Percentiles rank a stretch among this genome's conserved stretches.
Conservation (phyloP, 495 filamentous ascomycete genomes). For the Parathielavia appendiculata region DNA sequence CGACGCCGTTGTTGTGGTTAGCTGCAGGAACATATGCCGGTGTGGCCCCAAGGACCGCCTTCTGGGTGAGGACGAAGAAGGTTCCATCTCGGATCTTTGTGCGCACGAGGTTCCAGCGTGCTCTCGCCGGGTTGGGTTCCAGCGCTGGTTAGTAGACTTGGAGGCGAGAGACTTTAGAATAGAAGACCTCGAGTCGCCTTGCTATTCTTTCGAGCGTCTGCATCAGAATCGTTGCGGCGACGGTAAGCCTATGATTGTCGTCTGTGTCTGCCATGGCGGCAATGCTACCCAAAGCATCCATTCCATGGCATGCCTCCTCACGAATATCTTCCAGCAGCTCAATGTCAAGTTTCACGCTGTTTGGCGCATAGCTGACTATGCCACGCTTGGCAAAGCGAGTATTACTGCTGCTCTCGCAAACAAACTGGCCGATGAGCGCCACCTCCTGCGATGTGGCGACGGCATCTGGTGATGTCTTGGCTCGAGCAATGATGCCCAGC, state of each 20-base stretch:
- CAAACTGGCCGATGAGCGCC: slow-evolving; percentile 44
- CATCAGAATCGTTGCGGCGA: slow-evolving; percentile 43
- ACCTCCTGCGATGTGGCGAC: slow-evolving; percentile 42
- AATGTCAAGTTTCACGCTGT: slow-evolving; percentile 44
- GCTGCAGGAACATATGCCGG: slow-evolving; percentile 30
- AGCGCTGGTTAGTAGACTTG: slow-evolving; percentile 44
- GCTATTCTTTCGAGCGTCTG: slow-evolving; percentile 47
- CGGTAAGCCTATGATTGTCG: slow-evolving; percentile 32
- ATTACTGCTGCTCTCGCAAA: slow-evolving; percentile 36
- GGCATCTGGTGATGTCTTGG: slow-evolving; percentile 42
- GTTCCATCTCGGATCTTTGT: slow-evolving; percentile 42
- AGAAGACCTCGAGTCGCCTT: slow-evolving; percentile 44
- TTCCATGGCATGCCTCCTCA: slow-evolving; percentile 45
- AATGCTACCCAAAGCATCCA: slow-evolving; percentile 47
- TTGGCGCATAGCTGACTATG: slow-evolving; percentile 44
- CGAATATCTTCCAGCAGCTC: slow-evolving; percentile 46
- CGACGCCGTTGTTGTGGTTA: slow-evolving; percentile 27
- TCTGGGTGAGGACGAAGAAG: slow-evolving; percentile 43
- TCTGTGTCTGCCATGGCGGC: slow-evolving; percentile 24
- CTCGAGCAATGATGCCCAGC: slow-evolving; percentile 44
- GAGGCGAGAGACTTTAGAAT: slow-evolving; percentile 40
- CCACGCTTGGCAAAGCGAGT: slow-evolving; percentile 44
- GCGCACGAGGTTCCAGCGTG: slow-evolving; percentile 44
- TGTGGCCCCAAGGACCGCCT: slow-evolving; percentile 32
- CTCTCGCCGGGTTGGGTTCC: slow-evolving; percentile 44